Evolutionary conservation across 2,329 filamentous ascomycete species (phyloP).

Genomic region (Colletotrichum lindemuthianum): DNA sequence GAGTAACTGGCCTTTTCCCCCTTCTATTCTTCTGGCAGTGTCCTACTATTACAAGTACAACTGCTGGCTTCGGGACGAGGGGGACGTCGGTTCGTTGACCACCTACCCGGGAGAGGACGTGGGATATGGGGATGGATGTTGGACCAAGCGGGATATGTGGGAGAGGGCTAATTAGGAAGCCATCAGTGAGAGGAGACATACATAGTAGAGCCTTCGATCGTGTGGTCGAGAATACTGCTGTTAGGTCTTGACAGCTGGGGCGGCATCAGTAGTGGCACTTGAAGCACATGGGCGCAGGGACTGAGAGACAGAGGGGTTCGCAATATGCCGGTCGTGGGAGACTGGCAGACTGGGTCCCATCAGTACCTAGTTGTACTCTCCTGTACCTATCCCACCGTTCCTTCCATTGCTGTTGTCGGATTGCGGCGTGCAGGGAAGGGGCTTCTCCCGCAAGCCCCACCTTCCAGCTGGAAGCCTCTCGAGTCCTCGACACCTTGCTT

Average conservation of each 20-base stretch:
- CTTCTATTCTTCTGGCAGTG: too few species aligned
- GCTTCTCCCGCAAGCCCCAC: conserved; percentile 20
- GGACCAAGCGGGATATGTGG: conserved; percentile 19
- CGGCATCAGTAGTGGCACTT: conserved; percentile 6
- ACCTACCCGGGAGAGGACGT: not conserved
- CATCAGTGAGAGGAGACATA: too few species aligned
- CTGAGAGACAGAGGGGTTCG: not conserved
- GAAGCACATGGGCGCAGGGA: conserved; percentile 26
- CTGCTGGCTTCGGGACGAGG: too few species aligned
- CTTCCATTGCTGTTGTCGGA: not conserved
- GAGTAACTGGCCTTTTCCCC: too few species aligned
- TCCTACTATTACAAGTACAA: too few species aligned
- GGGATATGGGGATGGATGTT: not conserved
- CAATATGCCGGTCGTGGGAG: too few species aligned
- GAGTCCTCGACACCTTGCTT: conserved; percentile 15
- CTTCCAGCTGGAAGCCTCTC: conserved; percentile 3
- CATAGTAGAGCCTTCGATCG: too few species aligned
- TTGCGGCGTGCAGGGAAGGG: conserved; percentile 23
- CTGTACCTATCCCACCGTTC: not conserved
- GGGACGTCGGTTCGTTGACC: not conserved
- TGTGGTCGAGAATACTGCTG: not conserved
- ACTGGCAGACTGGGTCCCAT: too few species aligned
- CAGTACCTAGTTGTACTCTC: not conserved
- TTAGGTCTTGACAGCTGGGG: conserved; percentile 9
- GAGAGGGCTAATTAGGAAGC: not conserved